These are phyloP conservation scores for Ogataea glucozyma DNA, from an alignment of 805 yeast genomes.

Conservation along the genomic window DNA sequence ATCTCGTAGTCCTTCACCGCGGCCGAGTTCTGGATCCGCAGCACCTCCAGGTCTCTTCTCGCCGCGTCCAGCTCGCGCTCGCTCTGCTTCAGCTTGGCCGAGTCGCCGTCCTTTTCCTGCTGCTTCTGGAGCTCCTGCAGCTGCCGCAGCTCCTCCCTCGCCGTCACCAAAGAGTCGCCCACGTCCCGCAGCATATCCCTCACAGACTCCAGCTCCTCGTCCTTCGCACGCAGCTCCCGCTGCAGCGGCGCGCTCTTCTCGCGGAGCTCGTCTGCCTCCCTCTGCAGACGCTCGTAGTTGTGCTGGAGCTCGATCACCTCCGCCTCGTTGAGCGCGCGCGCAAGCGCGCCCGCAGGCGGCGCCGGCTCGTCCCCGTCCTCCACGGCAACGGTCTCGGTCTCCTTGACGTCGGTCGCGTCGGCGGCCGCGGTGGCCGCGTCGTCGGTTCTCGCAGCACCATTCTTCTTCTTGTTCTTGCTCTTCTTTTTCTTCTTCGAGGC, in stretches of 20 bases:
- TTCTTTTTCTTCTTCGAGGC: constrained; percentile 20
- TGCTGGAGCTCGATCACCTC: constrained; percentile 30
- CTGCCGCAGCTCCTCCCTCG: constrained; percentile 51
- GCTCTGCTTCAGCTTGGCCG: constrained; percentile 8
- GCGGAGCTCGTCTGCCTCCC: neutral
- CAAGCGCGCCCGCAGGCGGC: neutral
- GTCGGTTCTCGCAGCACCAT: neutral
- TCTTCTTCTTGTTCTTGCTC: constrained; percentile 20
- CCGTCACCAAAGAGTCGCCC: constrained; percentile 77
- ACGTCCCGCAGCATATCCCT: constrained; percentile 75
- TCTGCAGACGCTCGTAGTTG: constrained; percentile 21
- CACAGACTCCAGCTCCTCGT: constrained; percentile 66
- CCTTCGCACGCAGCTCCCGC: constrained; percentile 40
- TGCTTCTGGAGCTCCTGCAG: neutral
- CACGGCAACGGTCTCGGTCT: constrained; percentile 19
- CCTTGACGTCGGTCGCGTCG: constrained; percentile 21
- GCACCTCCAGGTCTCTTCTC: constrained; percentile 28
- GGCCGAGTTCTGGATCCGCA: constrained; percentile 39
- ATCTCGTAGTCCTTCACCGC: constrained; percentile 39
- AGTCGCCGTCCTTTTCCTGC: too few relatives aligned
- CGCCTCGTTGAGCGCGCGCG: constrained; percentile 10
- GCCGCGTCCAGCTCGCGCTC: constrained; percentile 25
- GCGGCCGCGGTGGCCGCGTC: constrained; percentile 5
- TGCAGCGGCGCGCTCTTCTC: constrained; percentile 21
- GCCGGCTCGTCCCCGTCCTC: constrained; percentile 4